Percentiles rank a stretch among this genome's conserved stretches.
phyloP scores from a whole-genome alignment of 148 eudicot species.

The Persicaria maculosa region DNA sequence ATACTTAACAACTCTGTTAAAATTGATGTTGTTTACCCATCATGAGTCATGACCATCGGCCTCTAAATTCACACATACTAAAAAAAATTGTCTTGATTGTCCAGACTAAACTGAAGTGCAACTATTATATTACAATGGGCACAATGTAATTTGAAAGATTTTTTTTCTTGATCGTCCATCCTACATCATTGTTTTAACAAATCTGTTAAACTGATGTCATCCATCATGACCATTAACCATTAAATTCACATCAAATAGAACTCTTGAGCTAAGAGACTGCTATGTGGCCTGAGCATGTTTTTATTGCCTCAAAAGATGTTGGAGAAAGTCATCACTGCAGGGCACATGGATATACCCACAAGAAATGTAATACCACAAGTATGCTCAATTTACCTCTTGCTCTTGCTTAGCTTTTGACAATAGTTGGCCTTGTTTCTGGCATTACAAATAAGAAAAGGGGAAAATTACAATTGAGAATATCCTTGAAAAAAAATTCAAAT shows the following conservation, averaged over 20 bases:
- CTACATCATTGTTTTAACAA: neutral
- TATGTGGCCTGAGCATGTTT: neutral
- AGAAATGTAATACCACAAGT: constrained; percentile 5
- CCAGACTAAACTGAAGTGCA: neutral
- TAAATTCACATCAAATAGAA: neutral
- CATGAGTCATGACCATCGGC: no score
- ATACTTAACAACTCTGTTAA: no score
- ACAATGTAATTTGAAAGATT: no score
- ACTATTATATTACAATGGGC: neutral
- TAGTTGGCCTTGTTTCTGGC: constrained; percentile 68
- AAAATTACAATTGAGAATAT: neutral
- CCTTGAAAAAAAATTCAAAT: neutral
- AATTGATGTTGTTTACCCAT: no score
- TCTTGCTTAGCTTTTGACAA: constrained; percentile 68
- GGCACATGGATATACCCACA: constrained; percentile 3
- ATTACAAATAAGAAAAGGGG: neutral
- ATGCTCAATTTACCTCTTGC: constrained; percentile 53
- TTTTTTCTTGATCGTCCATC: no score
- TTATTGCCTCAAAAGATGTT: neutral
- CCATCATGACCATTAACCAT: neutral
- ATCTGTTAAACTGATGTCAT: neutral
- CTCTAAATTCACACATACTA: no score
- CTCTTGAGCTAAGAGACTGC: neutral
- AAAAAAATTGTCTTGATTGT: no score
- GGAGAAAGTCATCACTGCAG: neutral